A percentile compares a stretch with the other conserved stretches of the same genome.
These are phyloP conservation scores for Diaporthe nobilis DNA, from an alignment of 2,329 filamentous ascomycete genomes.

Conservation along the genomic window DNA sequence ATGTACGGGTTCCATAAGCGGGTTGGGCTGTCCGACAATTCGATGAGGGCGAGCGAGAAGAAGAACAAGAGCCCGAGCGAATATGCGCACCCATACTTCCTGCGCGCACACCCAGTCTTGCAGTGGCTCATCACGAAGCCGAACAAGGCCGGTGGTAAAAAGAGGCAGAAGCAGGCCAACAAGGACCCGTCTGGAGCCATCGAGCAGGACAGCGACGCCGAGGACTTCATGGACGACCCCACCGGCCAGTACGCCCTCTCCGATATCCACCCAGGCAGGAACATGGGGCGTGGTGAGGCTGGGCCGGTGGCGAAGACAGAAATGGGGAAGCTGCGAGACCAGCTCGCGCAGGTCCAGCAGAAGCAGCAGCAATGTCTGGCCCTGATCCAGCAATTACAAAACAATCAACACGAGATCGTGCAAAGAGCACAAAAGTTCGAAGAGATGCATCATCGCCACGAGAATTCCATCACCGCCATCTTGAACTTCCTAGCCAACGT, in stretches of 20 bases:
- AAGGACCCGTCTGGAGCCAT: slow-evolving; percentile 60
- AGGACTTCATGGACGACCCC: slow-evolving; percentile 60
- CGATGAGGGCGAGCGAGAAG: slow-evolving; percentile 95
- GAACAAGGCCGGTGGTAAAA: slow-evolving; percentile 76
- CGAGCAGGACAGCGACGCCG: slow-evolving; percentile 80
- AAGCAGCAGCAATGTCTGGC: slow-evolving; percentile 89
- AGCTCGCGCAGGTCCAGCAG: slow-evolving; percentile 85
- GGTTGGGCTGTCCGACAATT: slow-evolving; percentile 93
- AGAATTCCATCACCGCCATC: slow-evolving; percentile 99
- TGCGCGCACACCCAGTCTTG: slow-evolving; percentile 90
- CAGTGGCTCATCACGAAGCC: slow-evolving; percentile 98
- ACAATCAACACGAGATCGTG: slow-evolving; percentile 90
- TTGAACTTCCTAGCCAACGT: slow-evolving; percentile 97
- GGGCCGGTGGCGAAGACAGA: slow-evolving; percentile 77
- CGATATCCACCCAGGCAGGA: slow-evolving; percentile 50
- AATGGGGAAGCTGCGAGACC: slow-evolving; percentile 81
- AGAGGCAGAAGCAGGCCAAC: slow-evolving; percentile 67
- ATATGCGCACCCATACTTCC: slow-evolving; percentile 97
- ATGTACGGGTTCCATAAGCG: slow-evolving; percentile 99
- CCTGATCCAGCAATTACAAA: slow-evolving; percentile 83
- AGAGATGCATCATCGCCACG: slow-evolving; percentile 93
- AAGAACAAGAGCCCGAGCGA: slow-evolving; percentile 99
- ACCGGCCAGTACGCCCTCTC: slow-evolving; percentile 42
- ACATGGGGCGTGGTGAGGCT: slow-evolving; percentile 60
- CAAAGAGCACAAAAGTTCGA: slow-evolving; percentile 92